Conservation (phyloP, 2,329 filamentous ascomycete genomes). For the Aureobasidium leucospermi region DNA sequence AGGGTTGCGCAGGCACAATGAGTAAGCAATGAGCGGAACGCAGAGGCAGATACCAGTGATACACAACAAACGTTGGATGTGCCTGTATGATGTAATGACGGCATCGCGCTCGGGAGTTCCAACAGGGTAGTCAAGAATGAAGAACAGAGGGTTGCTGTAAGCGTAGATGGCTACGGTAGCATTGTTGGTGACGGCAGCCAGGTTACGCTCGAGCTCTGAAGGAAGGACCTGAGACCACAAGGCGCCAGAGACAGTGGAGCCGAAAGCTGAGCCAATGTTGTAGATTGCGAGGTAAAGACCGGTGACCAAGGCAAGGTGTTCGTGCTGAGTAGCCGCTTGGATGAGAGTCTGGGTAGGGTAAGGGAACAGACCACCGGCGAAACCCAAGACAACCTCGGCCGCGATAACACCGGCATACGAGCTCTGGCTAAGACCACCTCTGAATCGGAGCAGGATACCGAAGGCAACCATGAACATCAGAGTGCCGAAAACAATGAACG, state of each 20-base stretch:
- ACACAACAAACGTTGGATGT: constrained; percentile 42
- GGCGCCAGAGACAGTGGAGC: constrained; percentile 50
- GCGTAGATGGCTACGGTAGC: constrained; percentile 32
- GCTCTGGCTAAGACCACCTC: constrained; percentile 23
- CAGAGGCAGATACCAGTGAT: constrained; percentile 45
- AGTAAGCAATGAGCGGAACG: constrained; percentile 39
- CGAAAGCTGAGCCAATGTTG: constrained; percentile 41
- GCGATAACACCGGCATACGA: constrained; percentile 41
- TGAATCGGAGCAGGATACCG: constrained; percentile 30
- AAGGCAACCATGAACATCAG: constrained; percentile 27
- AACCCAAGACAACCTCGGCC: constrained; percentile 32
- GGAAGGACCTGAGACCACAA: constrained; percentile 58
- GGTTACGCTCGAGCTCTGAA: constrained; percentile 32
- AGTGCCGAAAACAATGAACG: constrained; percentile 26
- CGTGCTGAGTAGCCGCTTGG: constrained; percentile 28
- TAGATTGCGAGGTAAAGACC: constrained; percentile 54
- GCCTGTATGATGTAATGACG: constrained; percentile 38
- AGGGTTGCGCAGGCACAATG: constrained; percentile 40
- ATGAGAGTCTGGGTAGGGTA: constrained; percentile 29
- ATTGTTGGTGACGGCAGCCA: constrained; percentile 27
- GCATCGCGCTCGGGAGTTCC: constrained; percentile 39
- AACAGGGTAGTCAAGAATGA: constrained; percentile 32
- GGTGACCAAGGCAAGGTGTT: constrained; percentile 55
- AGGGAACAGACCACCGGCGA: constrained; percentile 23
- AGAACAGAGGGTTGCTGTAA: constrained; percentile 37